phyloP scores from a whole-genome alignment of 2,329 filamentous ascomycete species.

The Colletotrichum lupini region DNA sequence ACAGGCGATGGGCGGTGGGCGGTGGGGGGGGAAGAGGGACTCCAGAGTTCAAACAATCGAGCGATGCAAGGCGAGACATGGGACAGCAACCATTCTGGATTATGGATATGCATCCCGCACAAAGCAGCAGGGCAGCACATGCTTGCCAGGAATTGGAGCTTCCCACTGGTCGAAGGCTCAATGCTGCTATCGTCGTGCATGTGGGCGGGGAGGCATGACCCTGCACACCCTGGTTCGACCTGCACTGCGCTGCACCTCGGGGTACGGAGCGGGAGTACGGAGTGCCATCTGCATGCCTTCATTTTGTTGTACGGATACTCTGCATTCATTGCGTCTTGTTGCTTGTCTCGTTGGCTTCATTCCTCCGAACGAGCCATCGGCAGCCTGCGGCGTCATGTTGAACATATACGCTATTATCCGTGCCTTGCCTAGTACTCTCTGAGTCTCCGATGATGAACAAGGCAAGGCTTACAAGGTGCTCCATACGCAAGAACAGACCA shows the following conservation, averaged over 20 bases:
- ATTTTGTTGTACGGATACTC: neutral
- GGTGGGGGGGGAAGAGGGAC: neutral
- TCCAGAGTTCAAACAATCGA: neutral
- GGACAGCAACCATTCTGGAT: neutral
- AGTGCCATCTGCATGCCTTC: neutral
- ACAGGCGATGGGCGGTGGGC: neutral
- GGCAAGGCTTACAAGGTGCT: neutral
- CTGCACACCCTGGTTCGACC: neutral
- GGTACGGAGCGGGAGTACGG: neutral
- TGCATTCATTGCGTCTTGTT: neutral
- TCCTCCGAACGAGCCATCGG: neutral
- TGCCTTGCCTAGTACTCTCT: neutral
- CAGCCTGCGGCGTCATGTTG: neutral
- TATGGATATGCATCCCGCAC: neutral
- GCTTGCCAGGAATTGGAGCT: constrained; percentile 7
- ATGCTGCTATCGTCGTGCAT: neutral
- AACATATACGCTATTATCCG: too few relatives aligned
- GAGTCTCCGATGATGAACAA: neutral
- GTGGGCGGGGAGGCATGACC: neutral
- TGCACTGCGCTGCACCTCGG: neutral
- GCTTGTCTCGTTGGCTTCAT: neutral
- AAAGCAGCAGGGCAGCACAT: neutral
- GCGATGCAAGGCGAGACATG: neutral
- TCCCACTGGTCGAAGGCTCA: neutral
- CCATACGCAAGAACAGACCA: neutral